Base-by-base conservation (phyloP, 2,329 filamentous ascomycete genomes). In the Daldinia eschscholtzii region DNA sequence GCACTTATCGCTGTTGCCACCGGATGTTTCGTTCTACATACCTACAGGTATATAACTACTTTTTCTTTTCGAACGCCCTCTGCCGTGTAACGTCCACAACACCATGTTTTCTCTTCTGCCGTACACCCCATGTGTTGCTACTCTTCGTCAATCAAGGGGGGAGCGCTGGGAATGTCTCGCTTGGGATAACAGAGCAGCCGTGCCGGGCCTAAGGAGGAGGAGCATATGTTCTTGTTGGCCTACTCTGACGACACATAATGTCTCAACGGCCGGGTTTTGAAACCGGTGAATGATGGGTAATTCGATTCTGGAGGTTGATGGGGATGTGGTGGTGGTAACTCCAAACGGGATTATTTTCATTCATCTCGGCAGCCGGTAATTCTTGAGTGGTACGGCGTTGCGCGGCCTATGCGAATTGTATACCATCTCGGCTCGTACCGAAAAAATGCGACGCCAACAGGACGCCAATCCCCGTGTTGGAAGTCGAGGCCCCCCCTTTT, bases 391-490 rank as follows among this genome's bases (percentile, higher is more conserved):
- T 61, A 67, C 67, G 46, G 67, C 61, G 64, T 61, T 61, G 44
- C 44, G 53, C 57, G 10, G 53, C 37, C 37, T 37, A 42, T 64
- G 64, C 62, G 62, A 39, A 44, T 42, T 58, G 70, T 60, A 60
- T 67, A 52, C 57, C 53, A 60, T 57, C 53, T 70, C 70, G 67
- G 70, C 53, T 68, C 56, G 64, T 63, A 64, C 70, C 70, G 70
- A 70, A 70, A 35, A 35, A 57, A n/a, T 53, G 59, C 60, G 65
- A 59, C 56, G 33, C 35, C 23, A 41, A 26, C 18, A 52, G 46
- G 28, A 46, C 61, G 33, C 33, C 66, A 65, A 64, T 68, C 37
- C 37, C 59, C 46, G 46, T 33, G 28, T 12, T 18, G 20, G 46
- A 23, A 18, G 15, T 52, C 46, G 46, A 52, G 7, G 3, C 28